These are phyloP conservation scores for Talaromyces adpressus DNA, from an alignment of 495 filamentous ascomycete species.

Conservation along the genomic window DNA sequence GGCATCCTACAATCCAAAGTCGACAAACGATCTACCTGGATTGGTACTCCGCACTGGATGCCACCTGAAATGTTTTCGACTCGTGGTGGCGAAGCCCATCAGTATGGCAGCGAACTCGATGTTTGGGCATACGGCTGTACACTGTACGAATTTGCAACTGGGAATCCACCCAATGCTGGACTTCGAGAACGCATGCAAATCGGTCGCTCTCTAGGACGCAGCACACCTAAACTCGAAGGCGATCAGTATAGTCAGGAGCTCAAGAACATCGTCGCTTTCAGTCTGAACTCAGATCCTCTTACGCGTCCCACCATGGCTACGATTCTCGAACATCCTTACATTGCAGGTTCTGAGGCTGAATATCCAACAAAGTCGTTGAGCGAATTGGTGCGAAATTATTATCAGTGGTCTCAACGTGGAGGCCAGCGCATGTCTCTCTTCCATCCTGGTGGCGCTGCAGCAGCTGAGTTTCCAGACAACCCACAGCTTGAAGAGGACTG, in stretches of 20 bases:
- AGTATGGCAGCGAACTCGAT: constrained; percentile 70
- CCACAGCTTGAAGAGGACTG: constrained; percentile 56
- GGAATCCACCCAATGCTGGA: constrained; percentile 63
- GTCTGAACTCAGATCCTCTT: constrained; percentile 66
- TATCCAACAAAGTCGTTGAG: constrained; percentile 64
- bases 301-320: constrained; percentile 61
- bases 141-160: constrained; percentile 84
- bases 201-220: constrained; percentile 54
- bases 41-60: constrained; percentile 97
- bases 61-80: constrained; percentile 72
- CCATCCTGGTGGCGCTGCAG: constrained; percentile 64
- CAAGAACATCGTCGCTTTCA: constrained; percentile 70
- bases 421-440: constrained; percentile 82
- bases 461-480: constrained; percentile 40
- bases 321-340: constrained; percentile 39
- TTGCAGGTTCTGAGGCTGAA: constrained; percentile 49
- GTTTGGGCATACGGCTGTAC: constrained; percentile 76
- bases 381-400: constrained; percentile 74
- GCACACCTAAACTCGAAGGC: constrained; percentile 61
- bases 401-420: constrained; percentile 77
- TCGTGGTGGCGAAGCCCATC: constrained; percentile 27
- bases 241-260: constrained; percentile 67
- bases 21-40: constrained; percentile 86
- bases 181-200: constrained; percentile 47
- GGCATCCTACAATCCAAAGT: constrained; percentile 74